Conservation (phyloP, 179 eudicot species). For the Nepenthes alata region DNA sequence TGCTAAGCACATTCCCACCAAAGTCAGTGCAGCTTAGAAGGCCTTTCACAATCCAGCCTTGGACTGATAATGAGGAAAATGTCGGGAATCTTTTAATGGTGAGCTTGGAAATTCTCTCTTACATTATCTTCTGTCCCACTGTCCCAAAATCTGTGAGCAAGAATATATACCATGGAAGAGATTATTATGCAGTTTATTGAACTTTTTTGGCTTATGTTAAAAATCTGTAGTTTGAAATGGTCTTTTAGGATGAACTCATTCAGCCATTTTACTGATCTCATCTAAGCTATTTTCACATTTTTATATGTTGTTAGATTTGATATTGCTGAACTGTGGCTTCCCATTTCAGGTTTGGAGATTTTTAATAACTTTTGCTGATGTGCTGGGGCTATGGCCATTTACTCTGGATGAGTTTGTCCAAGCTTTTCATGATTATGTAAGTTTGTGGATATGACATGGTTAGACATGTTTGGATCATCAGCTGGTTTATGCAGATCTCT, state of each 20-base stretch:
- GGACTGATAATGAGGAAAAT: slow-evolving; percentile 70
- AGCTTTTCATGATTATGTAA: slow-evolving; percentile 88
- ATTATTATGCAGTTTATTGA: no score
- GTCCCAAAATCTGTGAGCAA: background rate
- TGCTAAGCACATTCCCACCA: slow-evolving; percentile 63
- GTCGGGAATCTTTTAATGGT: slow-evolving; percentile 91
- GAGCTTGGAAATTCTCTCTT: slow-evolving; percentile 12
- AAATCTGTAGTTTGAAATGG: no score
- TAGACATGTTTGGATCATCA: background rate
- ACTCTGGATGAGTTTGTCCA: slow-evolving; percentile 85
- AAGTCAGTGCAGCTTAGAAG: slow-evolving; percentile 51
- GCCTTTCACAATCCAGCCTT: slow-evolving; percentile 63
- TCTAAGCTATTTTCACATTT: background rate
- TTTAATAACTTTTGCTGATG: slow-evolving; percentile 69
- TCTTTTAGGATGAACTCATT: no score
- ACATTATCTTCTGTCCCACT: background rate
- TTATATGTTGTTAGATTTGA: background rate
- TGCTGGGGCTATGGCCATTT: slow-evolving; percentile 90
- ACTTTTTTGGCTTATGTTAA: no score
- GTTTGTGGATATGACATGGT: slow-evolving; percentile 6
- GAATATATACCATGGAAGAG: no score
- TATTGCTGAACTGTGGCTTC: slow-evolving; percentile 2
- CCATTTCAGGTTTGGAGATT: slow-evolving; percentile 70
- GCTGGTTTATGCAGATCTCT: background rate
- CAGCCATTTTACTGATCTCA: background rate